These are phyloP conservation scores for Pigoraptor vietnamica DNA, from an alignment of 78 protist genomes.

Conservation along the genomic window DNA sequence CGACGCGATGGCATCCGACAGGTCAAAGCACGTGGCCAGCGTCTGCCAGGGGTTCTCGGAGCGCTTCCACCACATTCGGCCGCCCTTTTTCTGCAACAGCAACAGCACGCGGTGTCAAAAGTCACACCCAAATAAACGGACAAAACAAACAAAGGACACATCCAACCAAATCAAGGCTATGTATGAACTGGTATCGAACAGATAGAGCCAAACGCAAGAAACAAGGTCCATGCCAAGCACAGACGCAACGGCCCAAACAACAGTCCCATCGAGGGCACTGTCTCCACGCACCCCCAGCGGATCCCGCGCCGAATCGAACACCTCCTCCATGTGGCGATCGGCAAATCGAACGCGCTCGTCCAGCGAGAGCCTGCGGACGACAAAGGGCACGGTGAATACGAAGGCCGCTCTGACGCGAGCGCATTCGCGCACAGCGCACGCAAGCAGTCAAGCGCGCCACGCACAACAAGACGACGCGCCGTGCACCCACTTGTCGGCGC, in stretches of 20 bases:
- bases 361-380: background rate
- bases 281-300: conserved; percentile 52
- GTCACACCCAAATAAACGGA: too few species aligned
- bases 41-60: conserved; percentile 81
- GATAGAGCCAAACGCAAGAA: background rate
- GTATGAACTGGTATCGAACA: too few species aligned
- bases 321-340: conserved; percentile 35
- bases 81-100: background rate
- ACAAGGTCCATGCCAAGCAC: background rate
- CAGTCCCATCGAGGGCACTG: too few species aligned
- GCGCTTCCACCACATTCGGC: conserved; percentile 57
- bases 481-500: conserved; percentile 68
- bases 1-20: conserved; percentile 39
- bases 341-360: conserved; percentile 55
- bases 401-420: background rate
- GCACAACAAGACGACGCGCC: background rate
- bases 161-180: too few species aligned
- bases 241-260: too few species aligned
- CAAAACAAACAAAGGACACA: too few species aligned
- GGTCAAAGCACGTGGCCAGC: conserved; percentile 61
- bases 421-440: background rate
- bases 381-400: background rate
- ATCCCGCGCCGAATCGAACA: conserved; percentile 37
- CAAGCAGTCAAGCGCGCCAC: background rate
- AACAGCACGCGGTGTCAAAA: too few species aligned